Conservation (phyloP, 1,284 basidiomycete species). For the Butyriboletus appendiculatus region DNA sequence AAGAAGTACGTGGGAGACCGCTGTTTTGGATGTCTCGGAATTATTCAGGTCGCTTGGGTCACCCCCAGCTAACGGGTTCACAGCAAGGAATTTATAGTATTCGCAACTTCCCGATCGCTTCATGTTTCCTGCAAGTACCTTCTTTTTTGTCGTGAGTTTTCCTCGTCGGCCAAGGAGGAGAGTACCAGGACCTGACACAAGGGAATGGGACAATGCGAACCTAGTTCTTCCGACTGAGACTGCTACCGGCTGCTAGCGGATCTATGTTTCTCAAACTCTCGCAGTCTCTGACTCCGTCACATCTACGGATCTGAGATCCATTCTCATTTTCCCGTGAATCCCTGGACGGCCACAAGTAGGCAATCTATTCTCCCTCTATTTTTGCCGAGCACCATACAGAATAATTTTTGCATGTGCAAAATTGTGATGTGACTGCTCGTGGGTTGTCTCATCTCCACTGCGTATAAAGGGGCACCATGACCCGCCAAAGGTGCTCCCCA, state of each 20-base stretch:
- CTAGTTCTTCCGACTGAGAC: conserved; percentile 23
- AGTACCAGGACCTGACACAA: background rate
- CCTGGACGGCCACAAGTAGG: conserved; percentile 31
- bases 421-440: conserved; percentile 22
- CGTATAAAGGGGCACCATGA: conserved; percentile 45
- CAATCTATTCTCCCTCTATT: conserved; percentile 37
- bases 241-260: conserved; percentile 31
- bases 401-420: conserved; percentile 31
- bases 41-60: conserved; percentile 12
- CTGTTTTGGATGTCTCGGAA: conserved; percentile 23
- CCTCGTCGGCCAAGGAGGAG: background rate
- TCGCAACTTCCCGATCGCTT: conserved; percentile 23
- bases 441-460: conserved; percentile 21
- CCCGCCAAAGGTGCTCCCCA: conserved; percentile 29
- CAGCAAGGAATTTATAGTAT: conserved; percentile 17
- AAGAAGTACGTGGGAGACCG: conserved; percentile 30
- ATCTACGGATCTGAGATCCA: conserved; percentile 37
- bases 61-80: conserved; percentile 6
- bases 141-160: conserved; percentile 21
- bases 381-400: conserved; percentile 29
- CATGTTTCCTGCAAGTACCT: conserved; percentile 11
- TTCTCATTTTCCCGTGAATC: conserved; percentile 37
- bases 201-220: conserved; percentile 13
- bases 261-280: conserved; percentile 34
- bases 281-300: conserved; percentile 30